Base-by-base conservation (phyloP, 768 basidiomycete species). In the Lentinula sp. region DNA sequence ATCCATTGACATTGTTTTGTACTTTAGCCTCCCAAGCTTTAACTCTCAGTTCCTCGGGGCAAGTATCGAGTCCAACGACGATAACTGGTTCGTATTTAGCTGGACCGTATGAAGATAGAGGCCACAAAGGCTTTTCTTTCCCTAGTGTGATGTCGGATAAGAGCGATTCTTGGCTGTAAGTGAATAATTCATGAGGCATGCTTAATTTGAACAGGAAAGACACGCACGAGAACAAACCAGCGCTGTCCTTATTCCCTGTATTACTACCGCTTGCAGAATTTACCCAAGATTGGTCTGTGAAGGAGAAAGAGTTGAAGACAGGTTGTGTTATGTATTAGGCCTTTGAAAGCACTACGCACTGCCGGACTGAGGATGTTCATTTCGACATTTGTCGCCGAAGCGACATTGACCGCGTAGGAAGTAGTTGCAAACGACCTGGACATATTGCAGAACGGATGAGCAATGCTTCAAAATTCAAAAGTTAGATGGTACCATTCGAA, bases 101-200 rank as follows among this genome's bases (percentile, higher is more conserved):
- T 21, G 91, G 84, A 0, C 80, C 93, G 69, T 90, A 95, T 0
- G 84, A 87, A 0, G 91, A 86, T 0, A 95, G 74, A 13, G 88
- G 87, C 88, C 90, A 97, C 11, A 79, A 48, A 0, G 93, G 94
- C 67, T 84, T 87, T 15, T 95, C 93, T 21, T 73, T 76, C 21
- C 70, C 68, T 2, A 73, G 74, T 1, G 80, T 83, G 7, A 95
- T 70, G 64, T 95, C 94, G 35, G 74, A 73, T n/a, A 69, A 69
- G 48, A 96, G 81, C 2, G 78, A 74, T 11, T 93, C 87, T 18
- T 75, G 68, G 31, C 92, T 94, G 40, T 23, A 65, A 48, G 28
- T 40, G 18, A 2, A 46, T 59, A 15, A 35, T 15, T 23, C 54
- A 3, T 57, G 57, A 35, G 28, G 16, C 40, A 40, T 64, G 62